Evolutionary conservation across 768 basidiomycete species (phyloP).

Genomic region (Trametes gibbosa): DNA sequence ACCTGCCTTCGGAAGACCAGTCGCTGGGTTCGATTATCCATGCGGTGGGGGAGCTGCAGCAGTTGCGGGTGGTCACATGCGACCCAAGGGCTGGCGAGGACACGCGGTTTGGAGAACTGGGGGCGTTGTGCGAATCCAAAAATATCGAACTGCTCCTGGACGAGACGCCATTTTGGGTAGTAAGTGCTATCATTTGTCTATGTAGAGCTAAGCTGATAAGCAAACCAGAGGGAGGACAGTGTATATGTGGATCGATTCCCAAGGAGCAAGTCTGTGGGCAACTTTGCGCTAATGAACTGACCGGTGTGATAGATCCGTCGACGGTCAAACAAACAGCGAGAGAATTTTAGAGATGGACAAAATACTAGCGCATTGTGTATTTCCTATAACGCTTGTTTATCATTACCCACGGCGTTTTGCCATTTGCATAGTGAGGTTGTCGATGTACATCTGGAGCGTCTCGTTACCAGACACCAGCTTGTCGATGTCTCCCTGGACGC

Average conservation of each 20-base stretch:
- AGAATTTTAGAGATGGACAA: no score
- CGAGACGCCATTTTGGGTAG: slow-evolving; percentile 34
- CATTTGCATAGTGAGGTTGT: slow-evolving; percentile 86
- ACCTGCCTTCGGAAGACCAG: slow-evolving; percentile 22
- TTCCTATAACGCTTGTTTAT: neutral
- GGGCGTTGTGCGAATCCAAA: slow-evolving; percentile 30
- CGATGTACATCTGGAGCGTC: slow-evolving; percentile 85
- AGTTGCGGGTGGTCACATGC: slow-evolving; percentile 37
- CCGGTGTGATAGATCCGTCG: no score
- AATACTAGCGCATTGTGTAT: neutral
- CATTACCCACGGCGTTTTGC: slow-evolving; percentile 62
- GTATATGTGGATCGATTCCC: slow-evolving; percentile 34
- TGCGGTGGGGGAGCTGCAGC: slow-evolving; percentile 33
- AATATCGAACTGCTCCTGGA: slow-evolving; percentile 30
- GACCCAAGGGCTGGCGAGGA: slow-evolving; percentile 25
- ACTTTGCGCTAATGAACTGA: slow-evolving; percentile 36
- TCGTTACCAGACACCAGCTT: slow-evolving; percentile 77
- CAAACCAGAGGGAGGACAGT: slow-evolving; percentile 37
- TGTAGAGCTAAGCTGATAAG: neutral
- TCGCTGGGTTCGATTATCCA: slow-evolving; percentile 31
- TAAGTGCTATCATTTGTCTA: slow-evolving; percentile 25
- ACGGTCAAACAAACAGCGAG: no score
- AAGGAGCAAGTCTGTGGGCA: slow-evolving; percentile 34
- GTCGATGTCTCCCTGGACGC: slow-evolving; percentile 75
- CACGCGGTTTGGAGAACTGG: slow-evolving; percentile 26